Base-by-base conservation (phyloP, 2,329 filamentous ascomycete species). In the Neopestalotiopsis rosae region DNA sequence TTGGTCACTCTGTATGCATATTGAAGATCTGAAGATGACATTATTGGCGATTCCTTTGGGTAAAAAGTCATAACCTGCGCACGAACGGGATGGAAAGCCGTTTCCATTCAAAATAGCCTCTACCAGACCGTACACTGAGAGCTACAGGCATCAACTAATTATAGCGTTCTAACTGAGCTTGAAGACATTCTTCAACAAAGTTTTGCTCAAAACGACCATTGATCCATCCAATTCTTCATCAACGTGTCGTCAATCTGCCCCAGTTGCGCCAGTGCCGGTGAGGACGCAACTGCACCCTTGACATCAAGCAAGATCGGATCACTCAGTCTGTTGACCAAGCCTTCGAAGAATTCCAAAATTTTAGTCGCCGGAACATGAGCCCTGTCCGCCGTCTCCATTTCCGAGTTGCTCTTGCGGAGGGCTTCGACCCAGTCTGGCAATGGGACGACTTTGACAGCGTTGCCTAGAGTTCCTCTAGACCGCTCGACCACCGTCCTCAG, bases 211-310 rank as follows among this genome's bases (percentile, higher is more conserved):
- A 72, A 69, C 20, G 58, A 69, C 71, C 71, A 71, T 45, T 72
- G 72, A 6, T 9, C 69, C 69, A 72, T 69, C 71, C 71, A 73
- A n/a, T 70, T 69, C 17, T 69, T 69, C 66, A 72, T 65, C 69
- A 61, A 71, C 10, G 32, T 56, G 7, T 59, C 40, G 3, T 28
- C 5, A 59, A 73, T 65, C 1, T 67, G 52, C 10, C 57, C 70
- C 7, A 71, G 17, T 12, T 20, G 24, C 34, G 61, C 40, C 62
- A 72, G 24, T 28, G 69, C 69, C 52, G 45, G 49, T 30, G 72
- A 71, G 1, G 28, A 13, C 4, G n/a, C 14, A 10, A 62, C 14
- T 14, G 71, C 65, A 20, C 42, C 42, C 65, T 67, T 65, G 3
- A 68, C 71, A 17, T 66, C 67, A 17, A 72, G 56, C 17, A 61